These are phyloP conservation scores for Orbilia brochopaga DNA, from an alignment of 2,329 filamentous ascomycete genomes.

Conservation along the genomic window DNA sequence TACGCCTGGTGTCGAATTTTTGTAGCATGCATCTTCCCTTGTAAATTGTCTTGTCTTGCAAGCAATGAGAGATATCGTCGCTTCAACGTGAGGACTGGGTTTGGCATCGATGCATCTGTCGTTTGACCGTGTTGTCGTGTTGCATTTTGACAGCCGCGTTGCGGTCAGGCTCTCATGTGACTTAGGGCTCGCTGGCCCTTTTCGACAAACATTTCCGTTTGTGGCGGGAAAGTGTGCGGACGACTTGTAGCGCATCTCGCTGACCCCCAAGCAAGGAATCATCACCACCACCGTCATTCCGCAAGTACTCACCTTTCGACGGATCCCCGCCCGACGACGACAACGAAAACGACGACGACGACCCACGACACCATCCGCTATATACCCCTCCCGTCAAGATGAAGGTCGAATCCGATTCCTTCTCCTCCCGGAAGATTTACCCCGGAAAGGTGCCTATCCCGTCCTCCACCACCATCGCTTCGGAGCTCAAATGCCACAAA, in stretches of 20 bases:
- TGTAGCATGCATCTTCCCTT: no score
- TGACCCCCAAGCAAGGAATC: conserved; percentile 11
- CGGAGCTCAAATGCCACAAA: background rate
- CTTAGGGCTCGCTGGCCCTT: conserved; percentile 45
- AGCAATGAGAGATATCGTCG: no score
- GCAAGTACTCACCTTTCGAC: conserved; percentile 14
- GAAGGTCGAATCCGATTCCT: conserved; percentile 56
- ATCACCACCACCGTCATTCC: conserved; percentile 23
- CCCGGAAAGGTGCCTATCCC: conserved; percentile 52
- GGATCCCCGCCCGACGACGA: conserved; percentile 4
- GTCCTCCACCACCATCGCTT: conserved; percentile 51
- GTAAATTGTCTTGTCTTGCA: no score
- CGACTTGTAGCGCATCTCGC: conserved; percentile 21
- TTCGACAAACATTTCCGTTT: conserved; percentile 37
- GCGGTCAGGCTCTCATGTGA: conserved; percentile 12
- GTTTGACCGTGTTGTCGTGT: conserved; percentile 38
- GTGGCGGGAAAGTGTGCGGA: conserved; percentile 8
- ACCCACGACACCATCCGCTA: conserved; percentile 19
- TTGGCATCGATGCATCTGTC: no score
- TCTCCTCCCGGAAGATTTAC: conserved; percentile 51
- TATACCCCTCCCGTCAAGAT: conserved; percentile 22
- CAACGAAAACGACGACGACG: conserved; percentile 11
- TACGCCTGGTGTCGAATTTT: no score
- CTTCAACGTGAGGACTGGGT: no score
- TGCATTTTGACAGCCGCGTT: conserved; percentile 21